phyloP scores from a whole-genome alignment of 2,329 filamentous ascomycete genomes.

The Diplocarpon mali region DNA sequence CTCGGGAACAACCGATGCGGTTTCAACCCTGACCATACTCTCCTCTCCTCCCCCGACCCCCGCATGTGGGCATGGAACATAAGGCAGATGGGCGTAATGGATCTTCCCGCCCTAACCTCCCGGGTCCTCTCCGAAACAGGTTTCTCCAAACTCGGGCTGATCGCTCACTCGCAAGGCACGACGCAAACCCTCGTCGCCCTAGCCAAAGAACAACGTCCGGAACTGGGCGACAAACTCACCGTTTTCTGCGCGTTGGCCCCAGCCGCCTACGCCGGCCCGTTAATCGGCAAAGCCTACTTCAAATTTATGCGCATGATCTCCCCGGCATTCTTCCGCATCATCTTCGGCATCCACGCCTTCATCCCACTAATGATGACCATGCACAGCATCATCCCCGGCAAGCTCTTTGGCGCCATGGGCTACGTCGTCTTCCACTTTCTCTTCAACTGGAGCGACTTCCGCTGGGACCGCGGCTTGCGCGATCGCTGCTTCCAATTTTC shows the following conservation, averaged over 20 bases:
- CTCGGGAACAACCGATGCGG: slow-evolving; percentile 89
- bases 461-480: slow-evolving; percentile 73
- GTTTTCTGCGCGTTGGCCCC: slow-evolving; percentile 89
- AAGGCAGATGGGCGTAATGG: slow-evolving; percentile 82
- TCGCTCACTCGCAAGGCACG: slow-evolving; percentile 86
- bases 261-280: slow-evolving; percentile 76
- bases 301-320: slow-evolving; percentile 80
- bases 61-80: slow-evolving; percentile 98
- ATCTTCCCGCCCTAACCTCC: slow-evolving; percentile 70
- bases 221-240: slow-evolving; percentile 69
- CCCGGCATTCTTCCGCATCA: slow-evolving; percentile 61
- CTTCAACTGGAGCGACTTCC: slow-evolving; percentile 74
- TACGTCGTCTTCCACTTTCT: slow-evolving; percentile 85
- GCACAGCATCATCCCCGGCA: slow-evolving; percentile 42
- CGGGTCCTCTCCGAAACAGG: slow-evolving; percentile 73
- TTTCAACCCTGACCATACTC: slow-evolving; percentile 63
- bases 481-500: slow-evolving; percentile 86
- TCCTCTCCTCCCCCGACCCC: slow-evolving; percentile 63
- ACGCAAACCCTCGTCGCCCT: slow-evolving; percentile 80
- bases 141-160: slow-evolving; percentile 70
- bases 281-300: slow-evolving; percentile 82
- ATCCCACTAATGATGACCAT: slow-evolving; percentile 61
- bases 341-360: slow-evolving; percentile 89
- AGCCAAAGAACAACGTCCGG: slow-evolving; percentile 80
- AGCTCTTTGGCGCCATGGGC: slow-evolving; percentile 67